These are phyloP conservation scores for Salvia hispanica DNA, from an alignment of 257 asterid genomes.

Conservation along the genomic window DNA sequence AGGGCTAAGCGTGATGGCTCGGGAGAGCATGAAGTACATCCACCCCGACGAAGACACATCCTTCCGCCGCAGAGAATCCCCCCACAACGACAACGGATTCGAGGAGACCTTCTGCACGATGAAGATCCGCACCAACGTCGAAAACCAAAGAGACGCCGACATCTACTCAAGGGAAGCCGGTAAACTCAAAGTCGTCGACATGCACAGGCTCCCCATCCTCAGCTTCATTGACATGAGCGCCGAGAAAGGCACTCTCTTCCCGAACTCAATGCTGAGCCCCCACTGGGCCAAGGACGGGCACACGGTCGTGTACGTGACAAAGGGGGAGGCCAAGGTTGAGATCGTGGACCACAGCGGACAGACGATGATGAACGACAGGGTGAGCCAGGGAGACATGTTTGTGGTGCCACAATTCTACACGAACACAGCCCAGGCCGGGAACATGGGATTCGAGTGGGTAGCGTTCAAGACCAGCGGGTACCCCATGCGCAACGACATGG, in stretches of 20 bases:
- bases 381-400: constrained; percentile 58
- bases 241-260: constrained; percentile 55
- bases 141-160: constrained; percentile 49
- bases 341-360: constrained; percentile 51
- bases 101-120: constrained; percentile 58
- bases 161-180: constrained; percentile 67
- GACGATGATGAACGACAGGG: constrained; percentile 60
- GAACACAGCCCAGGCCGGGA: constrained; percentile 48
- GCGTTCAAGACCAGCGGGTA: constrained; percentile 58
- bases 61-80: too few species aligned
- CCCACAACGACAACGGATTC: constrained; percentile 37
- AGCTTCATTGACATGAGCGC: constrained; percentile 68
- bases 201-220: constrained; percentile 63
- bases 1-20: constrained; percentile 55
- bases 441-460: constrained; percentile 60
- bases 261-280: constrained; percentile 59
- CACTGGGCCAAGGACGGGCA: constrained; percentile 61
- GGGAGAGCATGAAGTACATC: constrained; percentile 44
- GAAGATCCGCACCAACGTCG: constrained; percentile 51
- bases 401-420: constrained; percentile 72
- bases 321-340: constrained; percentile 65
- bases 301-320: constrained; percentile 53
- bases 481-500: constrained; percentile 52
- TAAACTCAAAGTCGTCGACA: constrained; percentile 50
- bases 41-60: constrained; percentile 43